These are phyloP conservation scores for Colletotrichum cordylinicola DNA, from an alignment of 2,329 filamentous ascomycete species.

Conservation along the genomic window DNA sequence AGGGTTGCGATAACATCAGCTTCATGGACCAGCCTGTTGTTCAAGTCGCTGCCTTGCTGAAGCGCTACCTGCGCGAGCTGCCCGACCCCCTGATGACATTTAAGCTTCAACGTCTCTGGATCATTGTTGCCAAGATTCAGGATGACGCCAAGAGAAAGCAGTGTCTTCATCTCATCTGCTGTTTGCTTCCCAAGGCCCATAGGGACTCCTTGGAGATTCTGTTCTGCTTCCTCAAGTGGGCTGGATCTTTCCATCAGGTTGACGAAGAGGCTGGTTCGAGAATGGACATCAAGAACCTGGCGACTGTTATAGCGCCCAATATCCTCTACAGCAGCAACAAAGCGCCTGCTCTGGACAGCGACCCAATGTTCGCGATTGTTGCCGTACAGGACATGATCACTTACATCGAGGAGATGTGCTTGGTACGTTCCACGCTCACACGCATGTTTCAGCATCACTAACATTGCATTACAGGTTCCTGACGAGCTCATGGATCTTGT, in stretches of 20 bases:
- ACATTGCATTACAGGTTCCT: constrained; percentile 70
- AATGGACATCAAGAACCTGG: constrained; percentile 98
- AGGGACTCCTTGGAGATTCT: constrained; percentile 94
- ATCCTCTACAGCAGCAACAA: constrained; percentile 79
- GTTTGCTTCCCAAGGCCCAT: constrained; percentile 89
- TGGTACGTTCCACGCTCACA: constrained; percentile 62
- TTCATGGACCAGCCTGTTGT: constrained; percentile 89
- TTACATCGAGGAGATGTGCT: constrained; percentile 95
- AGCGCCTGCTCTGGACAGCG: constrained; percentile 74
- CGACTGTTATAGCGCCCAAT: constrained; percentile 96
- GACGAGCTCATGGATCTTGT: constrained; percentile 89
- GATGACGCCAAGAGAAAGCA: constrained; percentile 84
- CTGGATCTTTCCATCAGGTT: constrained; percentile 94
- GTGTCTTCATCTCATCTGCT: constrained; percentile 89
- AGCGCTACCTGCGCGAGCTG: constrained; percentile 93
- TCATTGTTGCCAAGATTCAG: constrained; percentile 85
- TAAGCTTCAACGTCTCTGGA: constrained; percentile 91
- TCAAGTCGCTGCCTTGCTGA: constrained; percentile 90
- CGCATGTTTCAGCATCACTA: constrained; percentile 19
- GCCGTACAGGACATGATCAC: constrained; percentile 91
- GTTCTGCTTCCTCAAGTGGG: constrained; percentile 97
- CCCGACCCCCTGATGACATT: constrained; percentile 94
- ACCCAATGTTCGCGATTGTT: constrained; percentile 92
- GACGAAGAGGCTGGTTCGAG: constrained; percentile 97
- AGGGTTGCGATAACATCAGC: constrained; percentile 85